Evolutionary conservation across 768 basidiomycete species (phyloP), one percentile per base, ranked within the genome.

Genomic region (Termitomyces sp.): DNA sequence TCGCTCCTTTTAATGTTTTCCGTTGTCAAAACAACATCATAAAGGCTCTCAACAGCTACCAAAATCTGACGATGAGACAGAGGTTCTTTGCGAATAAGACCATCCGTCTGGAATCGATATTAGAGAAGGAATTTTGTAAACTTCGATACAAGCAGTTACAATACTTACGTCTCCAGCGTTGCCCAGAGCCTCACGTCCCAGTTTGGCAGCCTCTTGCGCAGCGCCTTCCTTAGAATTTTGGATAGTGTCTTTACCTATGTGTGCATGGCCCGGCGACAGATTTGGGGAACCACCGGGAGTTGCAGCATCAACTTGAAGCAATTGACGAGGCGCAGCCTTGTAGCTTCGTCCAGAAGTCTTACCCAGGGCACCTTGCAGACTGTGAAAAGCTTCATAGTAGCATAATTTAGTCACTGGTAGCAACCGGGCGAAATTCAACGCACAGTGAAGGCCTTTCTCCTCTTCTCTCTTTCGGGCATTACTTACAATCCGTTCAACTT

Each of bases 401-500:
- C 55, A 58, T 53, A 54, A 41, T 27, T 51, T 2, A 44, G 57
- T 31, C 27, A 30, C 20, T 4, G 24, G 4, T 0, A 31, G 4
- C 36, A 30, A 20, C 39, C 48, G 15, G 57, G 16, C 12, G 9
- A 16, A 34, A 20, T 12, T 31, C 58, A 36, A 65, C 72, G 58
- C 66, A 81, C 79, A 81, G 63, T 86, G 83, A 56, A 86, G 59
- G 18, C 86, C 87, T 68, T 94, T 92, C 67, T 93, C 91, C 72
- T 88, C 91, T 69, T 94, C 93, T 63, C 93, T 78, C 69, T 88
- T 79, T 64, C 92, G 84, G 0, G 95, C 91, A 69, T 91, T 94
- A 65, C 86, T 95, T 22, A 99, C 96, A 61, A 99, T 91, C 62
- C 95, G 79, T 75, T 98, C 96, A 16, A 99, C 95, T 70, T 99